phyloP scores from a whole-genome alignment of 2,329 filamentous ascomycete genomes.

The Hymenoscyphus occultus region DNA sequence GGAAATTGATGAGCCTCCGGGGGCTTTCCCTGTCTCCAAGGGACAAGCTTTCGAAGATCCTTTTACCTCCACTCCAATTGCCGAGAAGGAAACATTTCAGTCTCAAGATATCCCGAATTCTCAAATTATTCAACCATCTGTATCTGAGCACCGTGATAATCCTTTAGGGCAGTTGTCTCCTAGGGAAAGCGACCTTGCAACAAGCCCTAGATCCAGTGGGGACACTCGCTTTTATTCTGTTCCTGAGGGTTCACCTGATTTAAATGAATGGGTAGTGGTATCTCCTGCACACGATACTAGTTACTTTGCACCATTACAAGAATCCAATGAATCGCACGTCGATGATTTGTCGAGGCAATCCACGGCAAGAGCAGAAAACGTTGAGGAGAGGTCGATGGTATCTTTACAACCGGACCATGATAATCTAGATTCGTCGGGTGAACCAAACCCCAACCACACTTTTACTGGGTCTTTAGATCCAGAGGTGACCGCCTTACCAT shows the following conservation, averaged over 20 bases:
- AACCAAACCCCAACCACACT: not conserved
- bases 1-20: constrained; percentile 19
- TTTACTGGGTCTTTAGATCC: not conserved
- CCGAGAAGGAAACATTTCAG: constrained; percentile 39
- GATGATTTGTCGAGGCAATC: constrained; percentile 2
- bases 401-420: not conserved
- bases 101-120: constrained; percentile 21
- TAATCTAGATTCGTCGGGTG: not conserved
- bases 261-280: constrained; percentile 30
- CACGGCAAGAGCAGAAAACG: not conserved
- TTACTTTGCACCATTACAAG: not conserved
- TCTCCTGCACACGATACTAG: not conserved
- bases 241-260: constrained; percentile 9
- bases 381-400: not conserved
- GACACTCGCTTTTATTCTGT: constrained; percentile 28
- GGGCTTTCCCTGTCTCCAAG: constrained; percentile 38
- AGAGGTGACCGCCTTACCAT: not conserved
- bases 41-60: constrained; percentile 38
- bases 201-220: constrained; percentile 26
- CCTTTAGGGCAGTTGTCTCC: not conserved
- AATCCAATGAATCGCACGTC: not conserved
- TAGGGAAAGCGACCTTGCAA: constrained; percentile 6
- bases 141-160: not conserved
- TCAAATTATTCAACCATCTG: not conserved
- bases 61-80: constrained; percentile 38